Evolutionary conservation across 495 filamentous ascomycete genomes (phyloP).

Genomic region (Aspergillus heteromorphus): DNA sequence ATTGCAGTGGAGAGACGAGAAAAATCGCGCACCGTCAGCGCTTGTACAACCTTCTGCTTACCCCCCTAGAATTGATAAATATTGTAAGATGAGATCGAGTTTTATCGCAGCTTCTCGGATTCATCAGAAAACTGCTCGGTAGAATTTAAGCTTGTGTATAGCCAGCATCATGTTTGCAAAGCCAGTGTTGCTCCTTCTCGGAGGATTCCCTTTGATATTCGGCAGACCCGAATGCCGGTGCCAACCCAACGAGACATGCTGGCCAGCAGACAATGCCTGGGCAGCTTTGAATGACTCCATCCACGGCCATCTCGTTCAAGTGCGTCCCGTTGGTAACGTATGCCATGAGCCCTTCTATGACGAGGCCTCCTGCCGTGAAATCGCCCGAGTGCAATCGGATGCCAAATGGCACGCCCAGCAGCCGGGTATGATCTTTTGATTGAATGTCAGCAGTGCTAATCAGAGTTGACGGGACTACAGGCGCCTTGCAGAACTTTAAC

Average conservation of each 20-base stretch:
- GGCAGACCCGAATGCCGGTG: neutral
- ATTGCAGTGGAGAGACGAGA: no score
- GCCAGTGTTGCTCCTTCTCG: no score
- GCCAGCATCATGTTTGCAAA: no score
- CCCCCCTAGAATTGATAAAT: no score
- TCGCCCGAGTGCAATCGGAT: neutral
- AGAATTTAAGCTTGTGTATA: no score
- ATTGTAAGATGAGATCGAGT: no score
- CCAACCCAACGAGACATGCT: neutral
- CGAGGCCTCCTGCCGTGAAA: neutral
- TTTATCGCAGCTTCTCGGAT: no score
- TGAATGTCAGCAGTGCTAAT: no score
- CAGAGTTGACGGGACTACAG: neutral
- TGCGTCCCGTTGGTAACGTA: constrained; percentile 4
- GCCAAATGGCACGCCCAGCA: neutral
- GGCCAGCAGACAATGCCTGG: constrained; percentile 1
- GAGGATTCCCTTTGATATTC: neutral
- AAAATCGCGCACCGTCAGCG: no score
- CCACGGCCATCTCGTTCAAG: neutral
- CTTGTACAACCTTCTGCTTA: no score
- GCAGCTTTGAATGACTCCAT: constrained; percentile 7
- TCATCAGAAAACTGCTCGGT: no score
- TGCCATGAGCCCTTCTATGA: constrained; percentile 5
- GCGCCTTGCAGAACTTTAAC: neutral
- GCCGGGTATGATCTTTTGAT: constrained; percentile 3